phyloP scores from a whole-genome alignment of 352 stramenopile genomes.

The Peronosclerospora sorghi region DNA sequence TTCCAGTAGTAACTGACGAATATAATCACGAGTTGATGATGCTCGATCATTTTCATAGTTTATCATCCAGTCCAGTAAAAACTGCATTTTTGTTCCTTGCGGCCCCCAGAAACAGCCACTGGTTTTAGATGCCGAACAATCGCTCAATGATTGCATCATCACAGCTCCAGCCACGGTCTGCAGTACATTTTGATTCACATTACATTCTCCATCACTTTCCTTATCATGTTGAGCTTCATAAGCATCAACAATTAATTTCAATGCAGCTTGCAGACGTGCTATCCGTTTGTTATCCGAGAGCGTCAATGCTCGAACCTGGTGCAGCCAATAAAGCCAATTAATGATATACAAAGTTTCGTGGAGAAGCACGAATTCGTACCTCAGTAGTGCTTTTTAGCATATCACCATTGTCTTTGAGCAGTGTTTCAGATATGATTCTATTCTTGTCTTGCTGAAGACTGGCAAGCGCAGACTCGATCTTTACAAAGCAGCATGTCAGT shows the following conservation, averaged over 20 bases:
- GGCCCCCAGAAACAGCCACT: conserved; percentile 50
- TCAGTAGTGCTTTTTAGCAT: conserved; percentile 5
- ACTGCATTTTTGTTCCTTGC: conserved; percentile 35
- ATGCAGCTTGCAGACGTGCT: conserved; percentile 32
- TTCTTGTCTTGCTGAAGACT: conserved; percentile 2
- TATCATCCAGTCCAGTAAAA: conserved; percentile 48
- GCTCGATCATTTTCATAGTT: conserved; percentile 1
- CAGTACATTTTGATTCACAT: conserved; percentile 34
- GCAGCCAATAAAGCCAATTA: not conserved
- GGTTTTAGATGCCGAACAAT: conserved; percentile 29
- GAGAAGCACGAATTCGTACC: not conserved
- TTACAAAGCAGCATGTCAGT: conserved; percentile 3
- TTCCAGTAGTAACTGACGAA: conserved; percentile 28
- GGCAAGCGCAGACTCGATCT: conserved; percentile 35
- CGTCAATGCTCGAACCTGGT: conserved; percentile 19
- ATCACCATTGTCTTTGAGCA: conserved; percentile 7
- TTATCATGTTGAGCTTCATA: conserved; percentile 3
- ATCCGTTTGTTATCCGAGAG: conserved; percentile 55
- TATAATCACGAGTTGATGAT: conserved; percentile 3
- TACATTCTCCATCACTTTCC: not conserved
- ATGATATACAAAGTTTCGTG: too few relatives aligned
- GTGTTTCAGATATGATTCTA: conserved; percentile 15
- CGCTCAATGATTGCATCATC: conserved; percentile 29
- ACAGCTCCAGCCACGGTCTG: conserved; percentile 23
- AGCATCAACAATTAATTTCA: conserved; percentile 15